These are phyloP conservation scores for Kuraishia borneana DNA, from an alignment of 805 yeast species.

Conservation along the genomic window DNA sequence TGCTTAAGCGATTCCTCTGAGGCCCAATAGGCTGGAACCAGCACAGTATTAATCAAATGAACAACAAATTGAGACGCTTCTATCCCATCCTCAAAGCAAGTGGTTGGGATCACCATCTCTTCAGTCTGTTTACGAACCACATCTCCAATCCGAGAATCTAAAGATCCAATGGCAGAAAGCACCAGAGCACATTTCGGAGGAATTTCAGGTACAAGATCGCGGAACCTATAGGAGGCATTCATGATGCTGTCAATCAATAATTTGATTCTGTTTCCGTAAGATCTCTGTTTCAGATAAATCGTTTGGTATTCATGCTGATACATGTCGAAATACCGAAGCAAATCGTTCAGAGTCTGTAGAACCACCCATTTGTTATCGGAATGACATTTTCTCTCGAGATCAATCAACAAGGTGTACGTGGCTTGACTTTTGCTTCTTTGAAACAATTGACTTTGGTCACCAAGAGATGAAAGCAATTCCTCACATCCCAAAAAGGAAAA, in stretches of 20 bases:
- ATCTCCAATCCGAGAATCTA: constrained; percentile 50
- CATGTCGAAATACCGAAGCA: constrained; percentile 38
- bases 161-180: constrained; percentile 65
- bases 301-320: constrained; percentile 40
- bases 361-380: constrained; percentile 65
- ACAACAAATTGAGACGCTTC: constrained; percentile 61
- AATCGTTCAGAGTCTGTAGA: constrained; percentile 57
- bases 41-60: constrained; percentile 49
- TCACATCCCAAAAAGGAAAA: constrained; percentile 38
- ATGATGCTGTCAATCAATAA: constrained; percentile 40
- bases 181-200: constrained; percentile 56
- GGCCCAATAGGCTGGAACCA: constrained; percentile 85
- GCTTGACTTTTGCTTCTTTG: neutral
- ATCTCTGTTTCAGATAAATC: constrained; percentile 24
- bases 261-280: constrained; percentile 23
- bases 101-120: constrained; percentile 35
- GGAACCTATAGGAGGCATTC: constrained; percentile 46
- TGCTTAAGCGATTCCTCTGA: constrained; percentile 82
- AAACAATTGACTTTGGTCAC: neutral
- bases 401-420: constrained; percentile 27
- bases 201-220: constrained; percentile 32
- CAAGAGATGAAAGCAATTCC: constrained; percentile 15
- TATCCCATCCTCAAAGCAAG: constrained; percentile 47
- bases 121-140: constrained; percentile 19
- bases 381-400: constrained; percentile 41